phyloP scores from a whole-genome alignment of 345 rosid genomes.

The Gossypium herbaceum region DNA sequence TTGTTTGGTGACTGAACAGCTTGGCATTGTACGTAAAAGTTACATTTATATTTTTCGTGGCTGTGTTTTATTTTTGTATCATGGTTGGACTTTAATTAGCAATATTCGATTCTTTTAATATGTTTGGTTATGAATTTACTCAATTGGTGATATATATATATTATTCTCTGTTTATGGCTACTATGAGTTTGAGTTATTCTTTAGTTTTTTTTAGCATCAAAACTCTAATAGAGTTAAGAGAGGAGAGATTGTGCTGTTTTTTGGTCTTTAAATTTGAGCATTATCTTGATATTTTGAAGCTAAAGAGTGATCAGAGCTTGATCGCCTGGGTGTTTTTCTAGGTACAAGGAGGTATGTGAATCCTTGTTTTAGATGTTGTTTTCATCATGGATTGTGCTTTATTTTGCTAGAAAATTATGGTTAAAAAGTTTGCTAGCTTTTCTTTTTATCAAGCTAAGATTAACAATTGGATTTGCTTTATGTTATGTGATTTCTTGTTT shows the following conservation, averaged over 20 bases:
- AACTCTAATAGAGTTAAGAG: neutral
- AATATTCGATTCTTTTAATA: neutral
- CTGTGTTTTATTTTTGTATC: neutral
- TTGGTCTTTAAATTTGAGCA: neutral
- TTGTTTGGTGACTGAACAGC: neutral
- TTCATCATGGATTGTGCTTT: neutral
- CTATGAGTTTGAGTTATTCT: neutral
- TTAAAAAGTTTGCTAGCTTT: neutral
- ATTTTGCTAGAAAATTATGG: neutral
- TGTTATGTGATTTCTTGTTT: neutral
- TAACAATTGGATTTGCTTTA: neutral
- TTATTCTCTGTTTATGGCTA: neutral
- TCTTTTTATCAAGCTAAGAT: neutral
- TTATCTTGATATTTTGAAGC: neutral
- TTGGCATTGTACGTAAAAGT: too few species aligned
- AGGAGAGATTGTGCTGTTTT: neutral
- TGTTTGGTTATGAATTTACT: neutral
- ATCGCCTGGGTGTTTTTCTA: neutral
- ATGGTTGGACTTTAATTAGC: neutral
- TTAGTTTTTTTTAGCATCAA: constrained; percentile 4
- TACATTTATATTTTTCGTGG: too few species aligned
- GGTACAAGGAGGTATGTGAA: neutral
- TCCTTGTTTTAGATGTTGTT: neutral
- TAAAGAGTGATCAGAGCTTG: neutral
- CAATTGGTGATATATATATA: neutral